Base-by-base conservation (phyloP, 768 basidiomycete species). In the Trametopsis cervina region DNA sequence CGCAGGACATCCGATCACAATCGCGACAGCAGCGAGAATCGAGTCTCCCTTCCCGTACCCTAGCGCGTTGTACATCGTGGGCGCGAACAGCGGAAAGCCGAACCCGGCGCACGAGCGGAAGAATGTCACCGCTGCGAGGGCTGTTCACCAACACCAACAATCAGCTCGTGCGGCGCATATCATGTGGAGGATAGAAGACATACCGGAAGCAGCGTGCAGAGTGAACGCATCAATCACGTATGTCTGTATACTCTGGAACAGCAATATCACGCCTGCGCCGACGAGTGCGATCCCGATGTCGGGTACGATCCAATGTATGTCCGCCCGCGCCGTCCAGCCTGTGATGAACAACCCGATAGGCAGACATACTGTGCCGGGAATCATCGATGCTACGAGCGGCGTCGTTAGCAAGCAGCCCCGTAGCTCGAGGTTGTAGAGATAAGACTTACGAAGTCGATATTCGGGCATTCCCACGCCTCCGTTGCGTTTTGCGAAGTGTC, bases 61-160 rank as follows among this genome's bases (percentile, higher is more conserved):
- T 1, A 88, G 67, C 11, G 67, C 64, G 1, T 66, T 57, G 62
- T 76, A 87, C 78, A 88, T 83, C 25, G 74, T 66, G 18, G 82
- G 78, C 7, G 81, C 83, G 54, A 89, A 89, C 15, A 89, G 64
- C 1, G 86, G 87, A 59, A 89, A 87, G 0, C 72, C 79, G 47
- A 85, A 88, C 0, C 85, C 88, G 1, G 77, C 75, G 0, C 85
- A 48, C 0, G 81, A 78, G 13, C 86, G 77, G 5, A 87, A 60
- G 56, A 61, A 83, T 0, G 80, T 67, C 9, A 78, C 76, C 0
- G 84, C 82, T 0, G 85, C 84, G 6, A 89, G 63, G 2, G 83
- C 81, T 77, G 46, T 10, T n/a, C 45, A 43, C 51, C 23, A 58
- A 15, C 40, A 3, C n/a, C 17, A 40, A 40, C 44, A 17, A 40